A percentile compares a stretch with the other conserved stretches of the same genome.
Evolutionary conservation across 1,284 basidiomycete species (phyloP).

Genomic region (Malassezia vespertilionis): DNA sequence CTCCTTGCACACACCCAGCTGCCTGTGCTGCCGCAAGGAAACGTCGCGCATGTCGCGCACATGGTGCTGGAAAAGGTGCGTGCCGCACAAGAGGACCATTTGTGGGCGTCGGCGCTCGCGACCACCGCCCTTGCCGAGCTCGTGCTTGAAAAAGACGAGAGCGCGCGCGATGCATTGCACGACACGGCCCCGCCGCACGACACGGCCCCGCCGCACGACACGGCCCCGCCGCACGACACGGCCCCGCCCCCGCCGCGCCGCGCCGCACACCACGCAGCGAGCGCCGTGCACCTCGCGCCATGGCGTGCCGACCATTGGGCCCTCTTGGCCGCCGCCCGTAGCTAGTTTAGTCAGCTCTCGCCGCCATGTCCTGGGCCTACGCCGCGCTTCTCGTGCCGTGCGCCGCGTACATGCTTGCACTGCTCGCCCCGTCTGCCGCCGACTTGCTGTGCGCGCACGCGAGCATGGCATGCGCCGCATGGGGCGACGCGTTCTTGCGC

Average conservation of each 20-base stretch:
- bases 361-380: neutral
- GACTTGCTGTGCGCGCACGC: neutral
- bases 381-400: neutral
- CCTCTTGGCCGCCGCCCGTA: neutral
- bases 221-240: conserved; percentile 1
- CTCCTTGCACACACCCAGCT: neutral
- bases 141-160: conserved; percentile 3
- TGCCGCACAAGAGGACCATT: conserved; percentile 1
- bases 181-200: neutral
- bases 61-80: neutral
- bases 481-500: neutral
- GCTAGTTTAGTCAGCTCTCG: conserved; percentile 10
- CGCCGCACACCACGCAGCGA: conserved; percentile 9
- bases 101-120: too few species aligned
- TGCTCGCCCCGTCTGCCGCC: neutral
- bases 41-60: conserved; percentile 4
- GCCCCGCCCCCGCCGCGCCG: neutral
- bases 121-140: neutral
- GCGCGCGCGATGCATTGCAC: neutral
- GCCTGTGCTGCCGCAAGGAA: conserved; percentile 4
- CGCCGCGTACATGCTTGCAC: neutral
- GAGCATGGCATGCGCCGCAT: neutral
- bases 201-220: neutral
- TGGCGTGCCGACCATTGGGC: conserved; percentile 54
- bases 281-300: conserved; percentile 15